phyloP scores from a whole-genome alignment of 306 rosid species.

The Casuarina equisetifolia region DNA sequence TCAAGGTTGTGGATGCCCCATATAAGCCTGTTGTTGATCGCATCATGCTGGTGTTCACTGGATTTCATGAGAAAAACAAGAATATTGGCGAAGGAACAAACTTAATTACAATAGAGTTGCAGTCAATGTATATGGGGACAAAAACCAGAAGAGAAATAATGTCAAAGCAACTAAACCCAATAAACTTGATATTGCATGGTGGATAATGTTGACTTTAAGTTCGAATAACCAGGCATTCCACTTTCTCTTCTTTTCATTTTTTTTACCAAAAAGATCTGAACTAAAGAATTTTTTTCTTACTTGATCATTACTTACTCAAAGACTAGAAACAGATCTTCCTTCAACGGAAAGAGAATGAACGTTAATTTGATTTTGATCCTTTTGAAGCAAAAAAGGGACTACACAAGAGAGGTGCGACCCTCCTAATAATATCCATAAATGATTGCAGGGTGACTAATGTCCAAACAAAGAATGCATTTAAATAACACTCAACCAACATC shows the following conservation, averaged over 20 bases:
- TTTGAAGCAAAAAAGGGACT: too few relatives aligned
- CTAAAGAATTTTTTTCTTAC: too few relatives aligned
- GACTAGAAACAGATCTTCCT: too few relatives aligned
- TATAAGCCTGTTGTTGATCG: constrained; percentile 56
- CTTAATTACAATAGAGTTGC: neutral
- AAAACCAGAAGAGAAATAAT: neutral
- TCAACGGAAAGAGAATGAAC: too few relatives aligned
- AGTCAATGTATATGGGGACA: neutral
- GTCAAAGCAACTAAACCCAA: neutral
- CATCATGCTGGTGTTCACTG: constrained; percentile 59
- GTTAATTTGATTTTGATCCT: too few relatives aligned
- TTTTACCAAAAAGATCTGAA: too few relatives aligned
- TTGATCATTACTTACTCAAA: too few relatives aligned
- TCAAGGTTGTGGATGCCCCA: constrained; percentile 54
- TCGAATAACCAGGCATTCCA: too few relatives aligned
- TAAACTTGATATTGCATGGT: too few relatives aligned
- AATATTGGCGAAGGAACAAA: constrained; percentile 27
- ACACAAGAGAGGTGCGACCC: too few relatives aligned
- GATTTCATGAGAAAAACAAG: constrained; percentile 34
- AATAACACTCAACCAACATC: neutral
- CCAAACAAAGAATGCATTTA: neutral
- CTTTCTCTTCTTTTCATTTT: too few relatives aligned
- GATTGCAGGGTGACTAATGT: neutral
- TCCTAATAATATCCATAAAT: neutral
- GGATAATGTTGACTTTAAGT: too few relatives aligned